Base-by-base conservation (phyloP, 2,329 filamentous ascomycete species). In the Ceratocystis eucalypticola region DNA sequence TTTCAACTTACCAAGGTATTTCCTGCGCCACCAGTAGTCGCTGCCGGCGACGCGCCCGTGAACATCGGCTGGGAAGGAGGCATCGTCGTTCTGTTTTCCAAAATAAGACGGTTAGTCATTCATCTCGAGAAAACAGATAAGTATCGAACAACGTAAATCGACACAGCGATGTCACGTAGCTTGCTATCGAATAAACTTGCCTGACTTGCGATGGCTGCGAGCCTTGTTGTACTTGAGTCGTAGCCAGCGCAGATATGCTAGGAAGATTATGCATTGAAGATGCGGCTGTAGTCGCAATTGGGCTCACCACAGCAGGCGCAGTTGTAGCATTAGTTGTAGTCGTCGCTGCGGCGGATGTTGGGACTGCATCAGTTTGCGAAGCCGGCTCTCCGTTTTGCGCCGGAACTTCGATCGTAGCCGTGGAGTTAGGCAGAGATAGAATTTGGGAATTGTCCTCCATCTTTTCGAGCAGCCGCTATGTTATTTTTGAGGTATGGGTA, bases 291-390 rank as follows among this genome's bases (percentile, higher is more conserved):
- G 61, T 45, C 61, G 37, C 37, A 6, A 25, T 28, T 17, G 61
- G 45, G 20, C 48, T 50, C 3, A 44, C 25, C 12, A 20, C 41
- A 20, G 41, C 44, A 12, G 61, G 44, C 20, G 44, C 8, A 12
- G 44, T 15, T 17, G 78, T 78, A 10, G 25, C n/a, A 17, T 78
- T 78, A 20, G 75, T 76, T 22, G 77, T 25, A 22, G 22, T 22
- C 5, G 46, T 25, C 46, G 12, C n/a, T 22, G 46, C 46, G 5
- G n/a, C 1, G 6, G 46, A 75, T 1, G 79, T 78, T 2, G 81
- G 80, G 2, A 78, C 78, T 41, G 80, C 80, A 70, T 76, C 78
- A 25, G 79, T 79, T 70, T 78, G 76, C 37, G 81, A 80, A 67
- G 80, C 78, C 20, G 78, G 75, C 69, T 84, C 81, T 53, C 78